These are phyloP conservation scores for Podospora tetraspora DNA, from an alignment of 495 filamentous ascomycete genomes.

Conservation along the genomic window DNA sequence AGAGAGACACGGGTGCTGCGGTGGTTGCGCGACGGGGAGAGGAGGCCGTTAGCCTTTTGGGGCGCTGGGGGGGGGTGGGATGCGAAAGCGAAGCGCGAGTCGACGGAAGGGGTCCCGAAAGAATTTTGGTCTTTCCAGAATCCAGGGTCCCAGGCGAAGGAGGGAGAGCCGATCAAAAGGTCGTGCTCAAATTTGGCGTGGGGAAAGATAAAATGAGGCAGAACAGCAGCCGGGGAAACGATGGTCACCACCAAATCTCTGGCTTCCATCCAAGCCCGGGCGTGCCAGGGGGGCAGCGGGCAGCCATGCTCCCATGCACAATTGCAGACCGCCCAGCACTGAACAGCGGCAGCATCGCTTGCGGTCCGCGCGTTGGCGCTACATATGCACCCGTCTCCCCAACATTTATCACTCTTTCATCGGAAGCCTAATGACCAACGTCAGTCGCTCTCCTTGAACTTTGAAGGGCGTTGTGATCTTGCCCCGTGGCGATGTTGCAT, in stretches of 20 bases:
- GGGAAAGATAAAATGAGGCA: not conserved
- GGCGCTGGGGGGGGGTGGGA: not conserved
- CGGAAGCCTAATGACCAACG: not conserved
- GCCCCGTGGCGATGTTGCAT: not conserved
- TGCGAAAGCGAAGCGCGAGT: not conserved
- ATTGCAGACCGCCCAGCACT: no score
- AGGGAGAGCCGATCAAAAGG: not conserved
- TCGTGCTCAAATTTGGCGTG: not conserved
- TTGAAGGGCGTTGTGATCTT: not conserved
- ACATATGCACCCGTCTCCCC: not conserved
- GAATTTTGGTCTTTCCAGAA: conserved; percentile 1
- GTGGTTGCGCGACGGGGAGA: not conserved
- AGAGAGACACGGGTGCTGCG: not conserved
- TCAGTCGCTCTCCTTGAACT: not conserved
- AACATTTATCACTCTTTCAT: not conserved
- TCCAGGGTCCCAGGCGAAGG: not conserved
- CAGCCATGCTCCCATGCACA: not conserved
- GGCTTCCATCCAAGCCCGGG: no score
- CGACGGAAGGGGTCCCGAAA: conserved; percentile 3
- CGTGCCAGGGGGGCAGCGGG: no score
- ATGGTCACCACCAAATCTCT: not conserved
- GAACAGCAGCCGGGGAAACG: not conserved
- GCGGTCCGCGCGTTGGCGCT: not conserved
- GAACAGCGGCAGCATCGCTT: no score
- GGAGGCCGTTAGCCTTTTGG: not conserved